Evolutionary conservation across 2,329 filamentous ascomycete species (phyloP).

Genomic region (Intubia oerlemansii): DNA sequence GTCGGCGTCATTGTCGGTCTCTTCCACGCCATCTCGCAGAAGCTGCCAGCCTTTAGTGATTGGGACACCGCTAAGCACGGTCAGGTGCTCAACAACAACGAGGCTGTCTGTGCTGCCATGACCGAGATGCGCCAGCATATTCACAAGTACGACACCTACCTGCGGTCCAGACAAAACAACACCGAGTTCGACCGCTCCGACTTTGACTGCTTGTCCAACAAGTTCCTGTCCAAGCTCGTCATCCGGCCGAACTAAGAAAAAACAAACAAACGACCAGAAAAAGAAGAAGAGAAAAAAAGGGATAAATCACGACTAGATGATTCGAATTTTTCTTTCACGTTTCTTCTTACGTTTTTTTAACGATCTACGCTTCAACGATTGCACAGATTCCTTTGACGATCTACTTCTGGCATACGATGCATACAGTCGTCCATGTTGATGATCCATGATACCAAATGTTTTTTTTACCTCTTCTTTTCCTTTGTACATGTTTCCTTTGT

Average conservation of each 20-base stretch:
- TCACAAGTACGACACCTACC: slow-evolving; percentile 76
- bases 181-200: slow-evolving; percentile 73
- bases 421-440: no score
- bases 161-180: slow-evolving; percentile 52
- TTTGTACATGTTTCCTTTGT: no score
- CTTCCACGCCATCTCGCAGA: slow-evolving; percentile 95
- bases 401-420: no score
- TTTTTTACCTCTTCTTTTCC: no score
- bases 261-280: no score
- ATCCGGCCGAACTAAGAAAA: slow-evolving; percentile 91
- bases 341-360: no score
- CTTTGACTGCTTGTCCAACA: slow-evolving; percentile 91
- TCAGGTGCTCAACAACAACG: slow-evolving; percentile 75
- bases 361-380: no score
- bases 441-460: no score
- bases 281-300: no score
- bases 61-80: slow-evolving; percentile 90
- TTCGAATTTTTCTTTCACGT: neutral
- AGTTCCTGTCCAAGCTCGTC: slow-evolving; percentile 89
- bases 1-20: slow-evolving; percentile 92
- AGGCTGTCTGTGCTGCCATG: slow-evolving; percentile 84
- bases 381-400: no score
- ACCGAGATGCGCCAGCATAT: slow-evolving; percentile 88
- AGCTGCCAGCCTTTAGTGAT: slow-evolving; percentile 76
- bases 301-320: no score